Evolutionary conservation across 768 basidiomycete genomes (phyloP).

Genomic region (Rhizopogon sp.): DNA sequence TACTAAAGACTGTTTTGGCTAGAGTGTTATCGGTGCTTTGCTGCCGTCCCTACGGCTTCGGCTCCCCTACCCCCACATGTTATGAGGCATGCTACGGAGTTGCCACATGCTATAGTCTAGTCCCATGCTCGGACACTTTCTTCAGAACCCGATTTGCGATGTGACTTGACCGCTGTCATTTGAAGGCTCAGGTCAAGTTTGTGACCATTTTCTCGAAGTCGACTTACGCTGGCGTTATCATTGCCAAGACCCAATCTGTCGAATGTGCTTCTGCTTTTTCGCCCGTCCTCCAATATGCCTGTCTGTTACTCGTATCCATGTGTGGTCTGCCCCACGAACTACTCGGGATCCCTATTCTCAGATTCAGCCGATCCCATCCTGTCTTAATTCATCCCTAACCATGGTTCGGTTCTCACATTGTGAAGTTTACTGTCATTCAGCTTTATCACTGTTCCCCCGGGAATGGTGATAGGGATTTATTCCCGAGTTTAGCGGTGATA

Average conservation of each 20-base stretch:
- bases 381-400: constrained; percentile 13
- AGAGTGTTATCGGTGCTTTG: constrained; percentile 9
- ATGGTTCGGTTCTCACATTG: constrained; percentile 8
- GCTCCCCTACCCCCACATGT: constrained; percentile 19
- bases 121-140: constrained; percentile 2
- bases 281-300: constrained; percentile 21
- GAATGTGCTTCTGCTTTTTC: constrained; percentile 9
- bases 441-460: constrained; percentile 40
- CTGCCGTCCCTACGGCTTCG: constrained; percentile 13
- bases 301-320: constrained; percentile 8
- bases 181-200: constrained; percentile 2
- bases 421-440: constrained; percentile 12
- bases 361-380: neutral
- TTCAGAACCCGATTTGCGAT: neutral
- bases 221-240: neutral
- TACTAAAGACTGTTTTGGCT: constrained; percentile 2
- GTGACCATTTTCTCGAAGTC: neutral
- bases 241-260: constrained; percentile 30
- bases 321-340: neutral
- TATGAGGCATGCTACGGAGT: constrained; percentile 5
- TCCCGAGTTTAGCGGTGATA: constrained; percentile 40
- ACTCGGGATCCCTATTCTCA: constrained; percentile 1
- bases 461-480: constrained; percentile 52
- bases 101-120: constrained; percentile 34
- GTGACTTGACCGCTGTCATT: neutral